Evolutionary conservation across 257 asterid species (phyloP), one percentile per base, ranked within the genome.

Genomic region (Ajuga chamaepitys): DNA sequence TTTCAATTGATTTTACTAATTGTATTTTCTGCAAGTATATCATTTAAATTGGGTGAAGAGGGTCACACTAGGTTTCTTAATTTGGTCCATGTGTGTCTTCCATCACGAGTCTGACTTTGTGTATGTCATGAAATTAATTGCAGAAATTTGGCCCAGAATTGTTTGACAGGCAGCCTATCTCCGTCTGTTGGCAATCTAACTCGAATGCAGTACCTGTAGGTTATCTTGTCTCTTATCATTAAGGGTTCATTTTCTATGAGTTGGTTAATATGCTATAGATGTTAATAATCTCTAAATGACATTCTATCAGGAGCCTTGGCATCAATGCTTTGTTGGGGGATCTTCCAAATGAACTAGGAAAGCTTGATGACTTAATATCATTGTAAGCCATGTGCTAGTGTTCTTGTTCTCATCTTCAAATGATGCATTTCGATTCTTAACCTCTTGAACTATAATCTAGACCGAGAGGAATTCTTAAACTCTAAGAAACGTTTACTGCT

Each of bases 171-270:
- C 72, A 79, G 80, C 9, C 17, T 90, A 13, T 71, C 95, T 37
- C 70, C 92, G 53, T 77, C 84, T 25, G 64, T 87, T 53, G 84
- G 76, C 64, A 80, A 77, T 53, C 80, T 90, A 58, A 77, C 73
- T 81, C 80, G 88, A 2, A 64, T 87, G 95, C 87, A 82, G 67
- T 80, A 74, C 73, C 41, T 90, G 97, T 90, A 80, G 67, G 86
- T 48, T 40, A 7, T 13, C 26, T 37, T 53, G n/a, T 9, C 20
- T 56, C 6, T 51, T n/a, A 22, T 61, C 5, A 12, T 53, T 32
- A n/a, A 3, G 1, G 24, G 42, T 14, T 12, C 9, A 10, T 9
- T 58, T n/a, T 42, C 41, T 16, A 30, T 42, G 46, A 45, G 12
- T 51, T 17, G 4, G 7, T 9, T 54, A 9, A 22, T 16, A n/a